Percentiles rank a stretch among this genome's conserved stretches.
Conservation (phyloP, 2,329 filamentous ascomycete species). For the Penicillium decumbens region DNA sequence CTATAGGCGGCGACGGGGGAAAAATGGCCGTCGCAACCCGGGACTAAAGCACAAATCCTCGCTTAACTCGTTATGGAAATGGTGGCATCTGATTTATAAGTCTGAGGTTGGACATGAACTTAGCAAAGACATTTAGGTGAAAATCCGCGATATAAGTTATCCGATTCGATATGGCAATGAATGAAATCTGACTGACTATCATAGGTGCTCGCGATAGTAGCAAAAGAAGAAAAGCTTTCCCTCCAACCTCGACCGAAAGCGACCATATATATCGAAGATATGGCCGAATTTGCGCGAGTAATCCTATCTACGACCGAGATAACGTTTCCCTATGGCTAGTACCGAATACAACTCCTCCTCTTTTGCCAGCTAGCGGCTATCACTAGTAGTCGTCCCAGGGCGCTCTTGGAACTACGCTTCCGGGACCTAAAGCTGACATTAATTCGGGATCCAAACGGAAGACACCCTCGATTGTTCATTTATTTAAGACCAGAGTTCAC, state of each 20-base stretch:
- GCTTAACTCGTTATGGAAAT: conserved; percentile 23
- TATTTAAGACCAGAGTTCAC: conserved; percentile 25
- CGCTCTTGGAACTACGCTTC: conserved; percentile 26
- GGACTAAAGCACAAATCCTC: conserved; percentile 19
- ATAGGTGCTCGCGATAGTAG: conserved; percentile 27
- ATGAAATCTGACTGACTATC: too few relatives aligned
- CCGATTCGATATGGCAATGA: not conserved
- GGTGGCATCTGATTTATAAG: conserved; percentile 24
- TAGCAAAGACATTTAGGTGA: conserved; percentile 17
- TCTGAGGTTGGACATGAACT: not conserved
- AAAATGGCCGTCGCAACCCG: conserved; percentile 8
- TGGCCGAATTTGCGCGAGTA: too few relatives aligned
- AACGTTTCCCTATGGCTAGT: conserved; percentile 28
- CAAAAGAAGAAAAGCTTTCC: conserved; percentile 24
- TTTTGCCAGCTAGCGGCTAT: conserved; percentile 29
- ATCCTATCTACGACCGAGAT: conserved; percentile 31
- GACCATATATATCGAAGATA: conserved; percentile 33
- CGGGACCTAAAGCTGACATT: conserved; percentile 24
- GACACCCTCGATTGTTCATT: conserved; percentile 22
- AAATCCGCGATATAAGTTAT: conserved; percentile 18
- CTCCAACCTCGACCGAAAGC: conserved; percentile 19
- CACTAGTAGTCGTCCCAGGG: conserved; percentile 21
- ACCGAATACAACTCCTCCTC: conserved; percentile 22
- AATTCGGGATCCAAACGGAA: conserved; percentile 24
- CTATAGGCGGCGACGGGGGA: conserved; percentile 14